These are phyloP conservation scores for Ophiosphaerella korrae DNA, from an alignment of 2,329 filamentous ascomycete species.

Conservation along the genomic window DNA sequence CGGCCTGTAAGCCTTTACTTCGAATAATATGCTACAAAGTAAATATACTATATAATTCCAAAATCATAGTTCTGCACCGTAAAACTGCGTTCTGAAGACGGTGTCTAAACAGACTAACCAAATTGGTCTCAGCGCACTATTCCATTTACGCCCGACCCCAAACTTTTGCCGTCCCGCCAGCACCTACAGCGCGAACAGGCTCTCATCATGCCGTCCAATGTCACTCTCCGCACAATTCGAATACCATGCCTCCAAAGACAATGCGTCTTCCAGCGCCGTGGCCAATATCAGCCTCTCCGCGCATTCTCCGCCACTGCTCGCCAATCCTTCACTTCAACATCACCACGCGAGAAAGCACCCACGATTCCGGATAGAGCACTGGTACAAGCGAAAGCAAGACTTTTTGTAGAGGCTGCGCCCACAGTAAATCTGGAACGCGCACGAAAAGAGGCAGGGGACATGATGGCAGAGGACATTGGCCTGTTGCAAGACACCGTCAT, in stretches of 20 bases:
- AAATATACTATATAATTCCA: no score
- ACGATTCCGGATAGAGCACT: conserved; percentile 12
- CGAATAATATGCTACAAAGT: no score
- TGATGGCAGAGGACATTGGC: conserved; percentile 29
- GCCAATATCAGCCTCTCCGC: conserved; percentile 5
- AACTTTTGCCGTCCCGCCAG: no score
- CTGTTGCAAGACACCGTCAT: conserved; percentile 28
- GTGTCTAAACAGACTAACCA: no score
- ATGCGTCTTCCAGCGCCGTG: conserved; percentile 31
- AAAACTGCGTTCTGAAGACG: no score
- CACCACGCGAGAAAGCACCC: conserved; percentile 14
- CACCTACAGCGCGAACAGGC: no score
- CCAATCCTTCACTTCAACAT: conserved; percentile 33
- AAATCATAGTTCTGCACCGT: no score
- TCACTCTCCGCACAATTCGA: conserved; percentile 29
- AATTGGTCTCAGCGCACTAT: no score
- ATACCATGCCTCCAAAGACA: conserved; percentile 30
- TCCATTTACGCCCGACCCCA: no score
- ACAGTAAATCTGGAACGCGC: conserved; percentile 7
- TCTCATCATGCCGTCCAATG: conserved; percentile 32
- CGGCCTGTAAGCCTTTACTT: no score
- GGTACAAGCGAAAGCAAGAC: conserved; percentile 10
- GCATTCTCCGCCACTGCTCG: conserved; percentile 11
- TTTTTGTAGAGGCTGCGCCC: conserved; percentile 13
- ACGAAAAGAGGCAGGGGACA: conserved; percentile 2